phyloP scores from a whole-genome alignment of 2,329 filamentous ascomycete genomes.

The Xylariaceae sp. region DNA sequence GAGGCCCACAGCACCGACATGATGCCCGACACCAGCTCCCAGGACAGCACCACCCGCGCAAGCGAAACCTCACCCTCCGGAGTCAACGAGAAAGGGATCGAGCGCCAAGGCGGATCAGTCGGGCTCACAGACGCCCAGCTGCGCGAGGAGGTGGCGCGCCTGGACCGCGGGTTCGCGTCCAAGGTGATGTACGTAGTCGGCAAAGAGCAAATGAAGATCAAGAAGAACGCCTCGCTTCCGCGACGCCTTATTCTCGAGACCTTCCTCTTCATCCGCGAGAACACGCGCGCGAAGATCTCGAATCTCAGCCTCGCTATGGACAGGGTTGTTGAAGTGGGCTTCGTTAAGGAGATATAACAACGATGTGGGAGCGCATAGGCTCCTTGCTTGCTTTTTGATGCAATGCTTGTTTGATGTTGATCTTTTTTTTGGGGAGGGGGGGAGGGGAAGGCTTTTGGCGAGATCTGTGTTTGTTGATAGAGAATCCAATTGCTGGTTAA shows the following conservation, averaged over 20 bases:
- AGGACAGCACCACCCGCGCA: slow-evolving; percentile 7
- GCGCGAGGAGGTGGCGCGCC: slow-evolving; percentile 40
- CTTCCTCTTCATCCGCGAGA: slow-evolving; percentile 64
- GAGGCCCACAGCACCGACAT: too few relatives aligned
- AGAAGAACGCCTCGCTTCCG: slow-evolving; percentile 35
- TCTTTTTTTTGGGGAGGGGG: too few relatives aligned
- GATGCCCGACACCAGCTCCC: slow-evolving; percentile 10
- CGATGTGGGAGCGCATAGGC: too few relatives aligned
- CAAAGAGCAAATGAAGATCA: slow-evolving; percentile 57
- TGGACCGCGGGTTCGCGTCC: slow-evolving; percentile 42
- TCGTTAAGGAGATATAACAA: slow-evolving; percentile 57
- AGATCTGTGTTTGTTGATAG: too few relatives aligned
- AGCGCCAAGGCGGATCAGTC: slow-evolving; percentile 2
- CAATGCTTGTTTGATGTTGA: too few relatives aligned
- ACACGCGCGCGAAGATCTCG: slow-evolving; percentile 62
- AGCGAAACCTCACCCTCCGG: slow-evolving; percentile 5
- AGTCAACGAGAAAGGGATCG: slow-evolving; percentile 1
- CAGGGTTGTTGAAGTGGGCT: slow-evolving; percentile 63
- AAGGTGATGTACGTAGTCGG: slow-evolving; percentile 56
- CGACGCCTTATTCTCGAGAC: slow-evolving; percentile 46
- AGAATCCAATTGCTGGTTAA: too few relatives aligned
- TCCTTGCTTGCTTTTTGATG: too few relatives aligned
- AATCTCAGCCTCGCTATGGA: slow-evolving; percentile 57
- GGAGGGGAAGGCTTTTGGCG: too few relatives aligned
- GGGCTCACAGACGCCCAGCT: slow-evolving; percentile 30